These are phyloP conservation scores for Tritrichomonas foetus DNA, from an alignment of 208 protist genomes.

Conservation along the genomic window DNA sequence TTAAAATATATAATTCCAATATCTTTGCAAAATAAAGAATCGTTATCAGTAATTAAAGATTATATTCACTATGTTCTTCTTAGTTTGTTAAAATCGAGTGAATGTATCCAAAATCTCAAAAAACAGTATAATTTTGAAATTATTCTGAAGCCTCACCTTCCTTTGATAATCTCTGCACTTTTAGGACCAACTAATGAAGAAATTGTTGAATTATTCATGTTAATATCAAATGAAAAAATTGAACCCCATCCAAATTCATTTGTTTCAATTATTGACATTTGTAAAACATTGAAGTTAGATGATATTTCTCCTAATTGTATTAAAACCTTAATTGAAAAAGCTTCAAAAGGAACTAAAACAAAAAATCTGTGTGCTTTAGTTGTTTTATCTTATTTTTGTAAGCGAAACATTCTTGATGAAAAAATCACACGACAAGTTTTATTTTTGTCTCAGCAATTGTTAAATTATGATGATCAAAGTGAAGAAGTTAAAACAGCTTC, in stretches of 20 bases:
- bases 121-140: conserved; percentile 3
- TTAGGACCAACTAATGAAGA: not conserved
- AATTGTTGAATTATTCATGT: not conserved
- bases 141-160: not conserved
- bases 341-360: not conserved
- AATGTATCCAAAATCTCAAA: not conserved
- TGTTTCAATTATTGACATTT: not conserved
- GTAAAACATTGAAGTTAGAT: not conserved
- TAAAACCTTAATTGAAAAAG: not conserved
- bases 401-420: not conserved
- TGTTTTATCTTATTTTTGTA: not conserved
- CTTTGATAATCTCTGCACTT: not conserved
- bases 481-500: not conserved
- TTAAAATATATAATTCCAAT: not conserved
- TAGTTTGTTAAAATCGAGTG: not conserved
- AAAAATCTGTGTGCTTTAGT: not conserved
- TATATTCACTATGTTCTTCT: not conserved
- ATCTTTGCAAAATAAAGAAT: not conserved
- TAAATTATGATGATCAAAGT: not conserved
- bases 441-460: not conserved
- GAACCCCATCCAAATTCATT: not conserved
- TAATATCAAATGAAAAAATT: not conserved
- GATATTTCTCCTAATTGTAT: not conserved
- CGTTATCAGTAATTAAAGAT: not conserved
- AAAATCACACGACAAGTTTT: not conserved